Evolutionary conservation across 2,329 filamentous ascomycete genomes (phyloP).

Genomic region (Dactylellina leptospora): DNA sequence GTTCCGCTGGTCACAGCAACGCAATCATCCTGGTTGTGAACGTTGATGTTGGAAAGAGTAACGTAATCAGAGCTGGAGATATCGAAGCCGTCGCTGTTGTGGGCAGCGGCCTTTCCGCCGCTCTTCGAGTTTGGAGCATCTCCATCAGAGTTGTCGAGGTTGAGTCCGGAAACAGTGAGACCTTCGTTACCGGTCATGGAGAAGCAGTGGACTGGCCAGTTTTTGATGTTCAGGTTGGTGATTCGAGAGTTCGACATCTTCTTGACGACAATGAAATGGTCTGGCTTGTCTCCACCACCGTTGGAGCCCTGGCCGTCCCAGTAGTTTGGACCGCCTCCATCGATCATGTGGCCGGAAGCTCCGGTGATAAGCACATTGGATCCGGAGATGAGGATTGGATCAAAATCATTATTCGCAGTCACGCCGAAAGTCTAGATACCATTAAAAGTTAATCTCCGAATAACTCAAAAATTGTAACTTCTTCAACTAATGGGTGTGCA

Average conservation of each 20-base stretch:
- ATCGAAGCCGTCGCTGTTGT: slow-evolving; percentile 71
- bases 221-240: slow-evolving; percentile 61
- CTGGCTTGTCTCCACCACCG: slow-evolving; percentile 61
- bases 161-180: slow-evolving; percentile 60
- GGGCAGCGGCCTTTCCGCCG: slow-evolving; percentile 18
- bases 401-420: slow-evolving; percentile 16
- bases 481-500: not conserved
- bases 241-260: slow-evolving; percentile 60
- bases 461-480: not conserved
- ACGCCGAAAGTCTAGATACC: slow-evolving; percentile 19
- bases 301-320: slow-evolving; percentile 67
- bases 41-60: slow-evolving; percentile 65
- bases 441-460: no score
- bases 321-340: slow-evolving; percentile 68
- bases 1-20: slow-evolving; percentile 68
- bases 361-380: slow-evolving; percentile 67
- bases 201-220: slow-evolving; percentile 63
- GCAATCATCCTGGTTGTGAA: slow-evolving; percentile 72
- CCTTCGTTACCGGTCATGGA: slow-evolving; percentile 60
- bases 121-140: slow-evolving; percentile 38
- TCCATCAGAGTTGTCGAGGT: slow-evolving; percentile 60
- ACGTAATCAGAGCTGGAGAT: slow-evolving; percentile 65
- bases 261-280: slow-evolving; percentile 65
- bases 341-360: slow-evolving; percentile 65
- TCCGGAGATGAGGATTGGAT: slow-evolving; percentile 64